A percentile compares a stretch with the other conserved stretches of the same genome.
Conservation (phyloP, 1,284 basidiomycete species). For the Tylopilus sp. region DNA sequence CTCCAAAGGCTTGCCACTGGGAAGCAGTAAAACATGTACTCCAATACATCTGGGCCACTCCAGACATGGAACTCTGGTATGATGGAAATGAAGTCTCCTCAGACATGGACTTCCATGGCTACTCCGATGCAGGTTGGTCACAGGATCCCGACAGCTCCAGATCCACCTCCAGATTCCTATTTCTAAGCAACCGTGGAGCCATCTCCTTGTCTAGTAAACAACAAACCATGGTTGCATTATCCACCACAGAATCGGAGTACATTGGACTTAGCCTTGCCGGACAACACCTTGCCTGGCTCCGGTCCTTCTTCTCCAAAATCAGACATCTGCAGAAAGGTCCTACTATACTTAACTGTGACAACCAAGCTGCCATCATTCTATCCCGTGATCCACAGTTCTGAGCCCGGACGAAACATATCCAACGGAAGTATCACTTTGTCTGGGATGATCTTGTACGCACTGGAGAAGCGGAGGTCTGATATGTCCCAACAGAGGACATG, state of each 20-base stretch:
- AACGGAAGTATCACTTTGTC: constrained; percentile 30
- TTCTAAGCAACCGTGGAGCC: not conserved
- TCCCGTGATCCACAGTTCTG: constrained; percentile 33
- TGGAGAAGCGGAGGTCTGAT: constrained; percentile 16
- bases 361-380: constrained; percentile 36
- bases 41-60: not conserved
- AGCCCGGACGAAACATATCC: constrained; percentile 44
- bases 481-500: constrained; percentile 25
- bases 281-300: not conserved
- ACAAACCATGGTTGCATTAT: not conserved
- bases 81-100: not conserved
- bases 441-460: constrained; percentile 28
- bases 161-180: not conserved
- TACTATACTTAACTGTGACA: constrained; percentile 24
- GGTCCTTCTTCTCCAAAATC: not conserved
- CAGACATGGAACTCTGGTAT: not conserved
- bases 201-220: constrained; percentile 2
- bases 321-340: not conserved
- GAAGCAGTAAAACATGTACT: constrained; percentile 2
- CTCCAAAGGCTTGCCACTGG: not conserved
- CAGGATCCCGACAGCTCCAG: not conserved
- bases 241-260: not conserved
- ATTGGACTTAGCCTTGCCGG: constrained; percentile 1
- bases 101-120: constrained; percentile 10
- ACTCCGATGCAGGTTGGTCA: constrained; percentile 1